Base-by-base conservation (phyloP, 441 rosid species). In the Brassica hybrid region DNA sequence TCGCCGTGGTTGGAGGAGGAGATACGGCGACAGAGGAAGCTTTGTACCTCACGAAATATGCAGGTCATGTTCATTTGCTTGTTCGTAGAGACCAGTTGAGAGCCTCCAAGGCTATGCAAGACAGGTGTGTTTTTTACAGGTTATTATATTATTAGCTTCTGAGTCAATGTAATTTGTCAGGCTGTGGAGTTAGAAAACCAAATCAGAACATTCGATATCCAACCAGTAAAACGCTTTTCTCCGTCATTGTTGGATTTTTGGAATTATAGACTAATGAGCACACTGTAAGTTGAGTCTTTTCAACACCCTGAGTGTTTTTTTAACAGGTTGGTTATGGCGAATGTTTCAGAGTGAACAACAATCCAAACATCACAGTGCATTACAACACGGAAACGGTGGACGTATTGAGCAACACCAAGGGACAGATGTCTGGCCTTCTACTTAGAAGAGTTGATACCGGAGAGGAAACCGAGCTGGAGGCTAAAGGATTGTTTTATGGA, bases 281-380 rank as follows among this genome's bases (percentile, higher is more conserved):
- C 80, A 84, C 84, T 82, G 82, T 88, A 81, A 82, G 88, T 93
- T 86, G 91, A 91, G 96, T 85, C 73, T 80, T 95, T 90, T 93
- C 99, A 95, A 95, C 98, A 87, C 88, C 97, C 94, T 95, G 89
- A 85, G 92, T 95, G 93, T 95, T 93, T 95, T 84, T 88, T 90
- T 93, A 93, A 95, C 98, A 95, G 97, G 99, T 93, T 95, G 89
- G 89, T 95, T 93, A 95, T 93, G 97, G 81, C 98, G 94, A 90
- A 95, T 95, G 98, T 93, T 95, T 88, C 99, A 95, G 98, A 95
- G 98, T 95, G 92, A 72, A 84, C 93, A 93, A 91, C 91, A 95
- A 87, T 86, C 97, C 97, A 77, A 95, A 95, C 79, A 83, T 95
- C 86, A 91, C 97, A 14, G 88, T 95, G 89, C 99, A 95, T 86